phyloP scores from a whole-genome alignment of 495 filamentous ascomycete species.

The Aspergillus bertholletiae region DNA sequence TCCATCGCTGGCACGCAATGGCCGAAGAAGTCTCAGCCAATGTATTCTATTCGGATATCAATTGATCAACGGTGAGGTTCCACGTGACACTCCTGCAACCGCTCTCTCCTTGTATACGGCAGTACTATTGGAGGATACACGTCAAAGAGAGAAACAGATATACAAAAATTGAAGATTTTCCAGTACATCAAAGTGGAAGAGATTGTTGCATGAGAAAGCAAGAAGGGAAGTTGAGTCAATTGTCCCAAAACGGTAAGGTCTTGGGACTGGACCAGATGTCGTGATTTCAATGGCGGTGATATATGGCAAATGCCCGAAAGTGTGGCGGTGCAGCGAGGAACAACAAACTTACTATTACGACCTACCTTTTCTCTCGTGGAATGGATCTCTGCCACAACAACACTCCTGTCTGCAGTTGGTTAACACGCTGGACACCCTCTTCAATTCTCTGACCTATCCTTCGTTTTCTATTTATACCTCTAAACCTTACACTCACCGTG shows the following conservation, averaged over 20 bases:
- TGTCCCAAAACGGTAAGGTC: neutral
- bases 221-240: neutral
- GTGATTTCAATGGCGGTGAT: constrained; percentile 12
- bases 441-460: neutral
- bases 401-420: neutral
- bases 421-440: neutral
- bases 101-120: neutral
- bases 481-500: neutral
- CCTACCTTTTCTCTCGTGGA: neutral
- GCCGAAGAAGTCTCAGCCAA: constrained; percentile 16
- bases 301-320: neutral
- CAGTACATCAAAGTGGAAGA: neutral
- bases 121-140: neutral
- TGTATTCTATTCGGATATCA: constrained; percentile 3
- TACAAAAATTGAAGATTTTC: neutral
- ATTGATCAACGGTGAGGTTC: neutral
- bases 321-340: constrained; percentile 8
- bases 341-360: neutral
- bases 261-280: constrained; percentile 2
- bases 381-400: neutral
- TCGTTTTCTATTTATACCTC: neutral
- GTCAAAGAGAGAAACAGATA: neutral
- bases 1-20: constrained; percentile 29
- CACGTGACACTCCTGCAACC: neutral
- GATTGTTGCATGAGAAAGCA: neutral